Evolutionary conservation across 108 stramenopile species (phyloP), one percentile per base, ranked within the genome.

Genomic region (Skeletonema potamos): DNA sequence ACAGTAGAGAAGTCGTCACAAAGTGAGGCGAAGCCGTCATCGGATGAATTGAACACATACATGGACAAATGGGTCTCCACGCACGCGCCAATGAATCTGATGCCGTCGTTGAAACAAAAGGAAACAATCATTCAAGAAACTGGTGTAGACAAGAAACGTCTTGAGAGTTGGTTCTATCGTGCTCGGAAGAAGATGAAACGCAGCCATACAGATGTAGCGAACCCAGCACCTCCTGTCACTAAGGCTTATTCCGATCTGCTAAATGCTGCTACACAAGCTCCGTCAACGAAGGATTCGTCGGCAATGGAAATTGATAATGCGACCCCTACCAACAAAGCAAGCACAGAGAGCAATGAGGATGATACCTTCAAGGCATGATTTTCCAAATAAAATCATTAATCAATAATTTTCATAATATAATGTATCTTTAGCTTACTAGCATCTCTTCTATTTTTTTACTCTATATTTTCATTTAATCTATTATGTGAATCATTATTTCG

Each of bases 91-190:
- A 33, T 30, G 29, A 59, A 59, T 34, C 33, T 59, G 18, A 59
- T 59, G 58, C 58, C 58, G 18, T 59, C 58, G n/a, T 18, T 34
- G 32, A 34, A 33, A 2, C 58, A 59, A 20, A 71, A 71, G 44
- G 39, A 71, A 18, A 61, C 15, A 18, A 71, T 71, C 32, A 44
- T 62, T 10, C 13, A 22, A 37, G 70, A 44, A 28, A 71, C 70
- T 36, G 70, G 70, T 17, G 60, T 71, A 3, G 60, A 71, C n/a
- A 71, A 62, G 46, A 62, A 51, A 18, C 70, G 70, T 28, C 43
- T 71, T 34, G 70, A 71, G 2, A 59, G 70, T 36, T 71, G 70
- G 70, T 71, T 71, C 27, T 71, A 44, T 41, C 43, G 70, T 51
- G 70, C 70, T 8, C 28, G 70, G 36, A 71, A 62, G 60, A 71